Evolutionary conservation across 2,329 filamentous ascomycete species (phyloP).

Genomic region (Colletotrichum camelliae): DNA sequence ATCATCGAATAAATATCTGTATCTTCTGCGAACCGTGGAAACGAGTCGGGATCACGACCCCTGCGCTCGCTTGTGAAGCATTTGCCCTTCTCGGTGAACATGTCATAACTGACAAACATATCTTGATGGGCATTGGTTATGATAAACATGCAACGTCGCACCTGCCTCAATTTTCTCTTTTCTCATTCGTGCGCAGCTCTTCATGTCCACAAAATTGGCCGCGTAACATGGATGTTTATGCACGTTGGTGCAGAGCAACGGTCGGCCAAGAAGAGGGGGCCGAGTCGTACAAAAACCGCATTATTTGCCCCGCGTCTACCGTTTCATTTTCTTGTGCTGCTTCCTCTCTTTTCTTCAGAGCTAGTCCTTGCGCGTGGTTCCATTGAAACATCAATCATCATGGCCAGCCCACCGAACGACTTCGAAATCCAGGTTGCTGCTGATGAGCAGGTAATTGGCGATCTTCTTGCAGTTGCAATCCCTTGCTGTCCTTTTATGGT

Average conservation of each 20-base stretch:
- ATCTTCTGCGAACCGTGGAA: no score
- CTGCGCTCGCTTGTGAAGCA: not conserved
- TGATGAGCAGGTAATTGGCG: not conserved
- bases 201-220: not conserved
- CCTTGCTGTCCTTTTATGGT: no score
- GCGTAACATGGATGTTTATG: slow-evolving; percentile 10
- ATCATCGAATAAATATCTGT: no score
- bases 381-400: not conserved
- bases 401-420: not conserved
- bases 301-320: fast-evolving
- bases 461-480: not conserved
- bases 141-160: not conserved
- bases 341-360: no score
- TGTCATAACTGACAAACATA: not conserved
- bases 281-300: not conserved
- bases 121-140: not conserved
- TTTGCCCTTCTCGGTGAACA: not conserved
- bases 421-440: not conserved
- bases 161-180: not conserved
- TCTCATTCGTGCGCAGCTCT: not conserved
- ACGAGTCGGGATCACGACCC: not conserved
- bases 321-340: not conserved
- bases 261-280: not conserved
- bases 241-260: not conserved
- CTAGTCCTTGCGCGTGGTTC: fast-evolving